Conservation (phyloP, 805 yeast species). For the Komagataella ulmi region DNA sequence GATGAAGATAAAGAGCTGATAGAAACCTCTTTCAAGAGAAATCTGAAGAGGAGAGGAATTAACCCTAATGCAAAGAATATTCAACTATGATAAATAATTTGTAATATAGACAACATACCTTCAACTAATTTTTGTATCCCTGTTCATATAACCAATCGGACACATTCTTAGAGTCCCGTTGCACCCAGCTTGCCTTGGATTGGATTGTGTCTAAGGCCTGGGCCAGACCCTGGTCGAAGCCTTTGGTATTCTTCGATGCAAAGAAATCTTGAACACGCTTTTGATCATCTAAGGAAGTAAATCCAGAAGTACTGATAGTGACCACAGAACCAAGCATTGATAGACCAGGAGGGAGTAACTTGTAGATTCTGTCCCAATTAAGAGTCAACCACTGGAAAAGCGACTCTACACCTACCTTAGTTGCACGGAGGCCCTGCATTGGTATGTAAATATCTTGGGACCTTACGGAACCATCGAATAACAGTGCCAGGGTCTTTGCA, state of each 20-base stretch:
- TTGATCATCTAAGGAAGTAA: conserved; percentile 19
- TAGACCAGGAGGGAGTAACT: conserved; percentile 67
- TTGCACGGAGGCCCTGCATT: conserved; percentile 56
- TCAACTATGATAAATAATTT: neutral
- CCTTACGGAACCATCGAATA: conserved; percentile 65
- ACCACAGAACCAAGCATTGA: conserved; percentile 73
- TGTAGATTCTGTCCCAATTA: conserved; percentile 61
- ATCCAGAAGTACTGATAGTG: conserved; percentile 30
- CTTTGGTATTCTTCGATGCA: conserved; percentile 39
- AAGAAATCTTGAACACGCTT: conserved; percentile 39
- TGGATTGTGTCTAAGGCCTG: conserved; percentile 50
- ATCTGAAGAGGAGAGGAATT: conserved; percentile 57
- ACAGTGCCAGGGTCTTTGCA: conserved; percentile 38
- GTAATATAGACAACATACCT: conserved; percentile 1
- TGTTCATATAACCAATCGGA: conserved; percentile 31
- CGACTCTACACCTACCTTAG: conserved; percentile 50
- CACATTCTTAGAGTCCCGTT: conserved; percentile 38
- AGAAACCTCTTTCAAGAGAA: conserved; percentile 51
- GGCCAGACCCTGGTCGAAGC: conserved; percentile 51
- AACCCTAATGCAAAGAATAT: conserved; percentile 37
- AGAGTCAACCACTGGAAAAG: conserved; percentile 57
- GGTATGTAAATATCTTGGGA: conserved; percentile 39
- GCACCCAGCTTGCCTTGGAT: conserved; percentile 43
- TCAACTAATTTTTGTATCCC: conserved; percentile 7
- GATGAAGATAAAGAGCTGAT: conserved; percentile 66